Evolutionary conservation across 805 yeast genomes (phyloP), one percentile per base, ranked within the genome.

Genomic region (Hanseniaspora thailandica): DNA sequence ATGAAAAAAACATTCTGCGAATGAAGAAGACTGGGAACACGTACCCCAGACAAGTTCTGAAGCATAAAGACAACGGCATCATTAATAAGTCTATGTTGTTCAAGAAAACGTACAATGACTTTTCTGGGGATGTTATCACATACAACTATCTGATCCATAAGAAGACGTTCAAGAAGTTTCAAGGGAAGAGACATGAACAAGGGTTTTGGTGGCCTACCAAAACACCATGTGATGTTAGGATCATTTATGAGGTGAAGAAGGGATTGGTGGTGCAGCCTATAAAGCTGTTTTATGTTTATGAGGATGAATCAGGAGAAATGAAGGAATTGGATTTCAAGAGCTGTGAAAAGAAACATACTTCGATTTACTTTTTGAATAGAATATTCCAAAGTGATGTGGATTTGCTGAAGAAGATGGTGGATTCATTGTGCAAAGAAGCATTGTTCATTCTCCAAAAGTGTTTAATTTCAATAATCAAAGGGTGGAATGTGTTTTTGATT

Each of bases 401-500:
- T 34, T 26, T 50, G 25, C 13, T 50, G 28, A 39, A 43, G 5
- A 33, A 46, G 34, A 50, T 50, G 10, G 30, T 43, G 4, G 20
- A 38, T 13, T 41, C 39, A 1, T 25, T 50, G 22, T n/a, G 43
- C 3, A 13, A 50, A 7, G 54, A 43, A 9, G 47, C 54, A 3
- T 19, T 26, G 9, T 34, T 34, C 22, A 50, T 50, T 19, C 22
- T 50, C 4, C 45, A 43, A 15, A 38, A 50, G 13, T 17, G 38
- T 4, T 19, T 50, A n/a, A 23, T 40, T n/a, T 50, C 54, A 25
- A 41, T 50, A 25, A 7, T 50, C 12, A 50, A 50, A 35, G 54
- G 54, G 7, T 50, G 54, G 54, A 50, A 50, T n/a, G 45, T 50
- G 30, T 50, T 25, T 28, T 33, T 50, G 15, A 33, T 43, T 5